phyloP scores from a whole-genome alignment of 202 grass and related monocot genomes.

The Hordeum pubiflorum region DNA sequence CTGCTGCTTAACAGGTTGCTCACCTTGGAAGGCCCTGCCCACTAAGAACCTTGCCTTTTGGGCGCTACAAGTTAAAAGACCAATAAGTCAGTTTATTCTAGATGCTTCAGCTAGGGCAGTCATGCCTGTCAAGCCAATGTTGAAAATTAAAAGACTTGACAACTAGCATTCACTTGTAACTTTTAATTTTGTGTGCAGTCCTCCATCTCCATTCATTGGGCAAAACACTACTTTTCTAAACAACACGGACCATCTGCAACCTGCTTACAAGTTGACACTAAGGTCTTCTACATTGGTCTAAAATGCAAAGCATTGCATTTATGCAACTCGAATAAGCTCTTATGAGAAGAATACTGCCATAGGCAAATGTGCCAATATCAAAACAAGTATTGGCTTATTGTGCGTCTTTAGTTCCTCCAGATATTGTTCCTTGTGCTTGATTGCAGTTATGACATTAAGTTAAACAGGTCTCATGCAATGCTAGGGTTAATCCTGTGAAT shows the following conservation, averaged over 20 bases:
- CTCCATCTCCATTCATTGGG: not conserved
- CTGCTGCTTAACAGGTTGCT: not conserved
- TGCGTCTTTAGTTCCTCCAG: not conserved
- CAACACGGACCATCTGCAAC: not conserved
- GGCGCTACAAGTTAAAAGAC: not conserved
- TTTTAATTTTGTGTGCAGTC: not conserved
- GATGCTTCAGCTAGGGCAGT: not conserved
- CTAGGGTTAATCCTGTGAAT: not conserved
- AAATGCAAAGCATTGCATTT: not conserved
- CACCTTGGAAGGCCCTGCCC: not conserved
- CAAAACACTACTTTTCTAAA: not conserved
- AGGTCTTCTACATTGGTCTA: not conserved
- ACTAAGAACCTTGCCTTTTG: not conserved
- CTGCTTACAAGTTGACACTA: conserved; percentile 15
- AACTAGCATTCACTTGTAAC: not conserved
- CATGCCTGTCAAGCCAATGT: not conserved
- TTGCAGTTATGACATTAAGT: not conserved
- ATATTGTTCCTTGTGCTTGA: conserved; percentile 12
- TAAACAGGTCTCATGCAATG: not conserved
- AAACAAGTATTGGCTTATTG: not conserved
- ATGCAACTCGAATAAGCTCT: not conserved
- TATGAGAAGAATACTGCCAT: not conserved
- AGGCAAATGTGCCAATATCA: not conserved
- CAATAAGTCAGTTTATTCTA: not conserved
- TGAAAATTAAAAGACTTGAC: not conserved